Evolutionary conservation across 1,284 basidiomycete species (phyloP).

Genomic region (Fomitopsis betulina): DNA sequence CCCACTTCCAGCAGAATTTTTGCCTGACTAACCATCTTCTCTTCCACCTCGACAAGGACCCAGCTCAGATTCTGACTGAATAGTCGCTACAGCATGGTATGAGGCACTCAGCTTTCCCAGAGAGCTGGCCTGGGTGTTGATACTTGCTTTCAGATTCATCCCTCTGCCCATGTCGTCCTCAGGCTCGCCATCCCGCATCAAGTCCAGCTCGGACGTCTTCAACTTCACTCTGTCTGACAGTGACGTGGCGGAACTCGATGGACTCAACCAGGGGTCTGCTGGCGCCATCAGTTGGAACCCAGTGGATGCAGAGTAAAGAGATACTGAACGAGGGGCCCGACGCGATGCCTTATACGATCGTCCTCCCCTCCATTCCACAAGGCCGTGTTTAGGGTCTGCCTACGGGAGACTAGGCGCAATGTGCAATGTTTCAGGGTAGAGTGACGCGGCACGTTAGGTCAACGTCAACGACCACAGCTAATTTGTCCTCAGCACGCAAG

Average conservation of each 20-base stretch:
- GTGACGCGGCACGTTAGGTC: too few species aligned
- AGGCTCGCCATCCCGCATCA: constrained; percentile 41
- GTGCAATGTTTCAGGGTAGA: too few species aligned
- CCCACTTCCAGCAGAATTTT: too few species aligned
- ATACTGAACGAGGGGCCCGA: too few species aligned
- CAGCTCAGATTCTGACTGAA: constrained; percentile 60
- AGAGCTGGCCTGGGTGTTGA: background rate
- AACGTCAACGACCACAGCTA: too few species aligned
- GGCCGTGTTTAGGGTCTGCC: too few species aligned
- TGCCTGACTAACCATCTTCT: background rate
- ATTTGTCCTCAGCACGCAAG: too few species aligned
- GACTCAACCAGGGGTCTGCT: constrained; percentile 38
- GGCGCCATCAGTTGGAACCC: constrained; percentile 48
- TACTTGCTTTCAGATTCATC: constrained; percentile 30
- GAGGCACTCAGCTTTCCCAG: background rate
- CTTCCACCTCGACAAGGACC: constrained; percentile 39
- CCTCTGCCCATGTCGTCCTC: constrained; percentile 51
- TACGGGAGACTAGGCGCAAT: too few species aligned
- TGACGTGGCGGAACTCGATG: constrained; percentile 45
- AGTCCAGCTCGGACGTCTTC: constrained; percentile 46
- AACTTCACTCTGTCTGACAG: constrained; percentile 45
- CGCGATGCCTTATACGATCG: too few species aligned
- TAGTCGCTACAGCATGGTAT: constrained; percentile 61
- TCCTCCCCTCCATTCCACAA: too few species aligned
- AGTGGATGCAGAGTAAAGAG: constrained; percentile 26